Evolutionary conservation across 495 filamentous ascomycete species (phyloP).

Genomic region (Penicillium coprophilum): DNA sequence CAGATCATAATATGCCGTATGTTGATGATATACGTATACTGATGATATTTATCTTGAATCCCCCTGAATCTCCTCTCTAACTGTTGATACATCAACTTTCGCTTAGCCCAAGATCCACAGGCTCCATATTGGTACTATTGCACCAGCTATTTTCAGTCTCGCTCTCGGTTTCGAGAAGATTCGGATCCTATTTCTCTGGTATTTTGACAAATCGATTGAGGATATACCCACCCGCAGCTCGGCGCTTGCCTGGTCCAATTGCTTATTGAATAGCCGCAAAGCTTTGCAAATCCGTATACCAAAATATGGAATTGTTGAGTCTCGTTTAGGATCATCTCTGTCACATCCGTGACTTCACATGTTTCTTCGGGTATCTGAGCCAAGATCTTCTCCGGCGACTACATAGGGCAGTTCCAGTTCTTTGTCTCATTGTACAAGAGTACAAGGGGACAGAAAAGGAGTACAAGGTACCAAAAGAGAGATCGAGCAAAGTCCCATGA

Average conservation of each 20-base stretch:
- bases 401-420: constrained; percentile 9
- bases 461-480: background rate
- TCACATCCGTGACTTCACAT: constrained; percentile 11
- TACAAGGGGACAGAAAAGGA: background rate
- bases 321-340: background rate
- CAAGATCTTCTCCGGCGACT: constrained; percentile 5
- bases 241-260: constrained; percentile 7
- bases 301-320: constrained; percentile 6
- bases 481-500: background rate
- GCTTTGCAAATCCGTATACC: background rate
- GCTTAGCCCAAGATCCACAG: constrained; percentile 6
- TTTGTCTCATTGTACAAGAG: background rate
- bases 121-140: background rate
- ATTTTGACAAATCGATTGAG: background rate
- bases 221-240: constrained; percentile 7
- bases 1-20: no score
- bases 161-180: background rate
- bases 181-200: background rate
- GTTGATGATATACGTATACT: no score
- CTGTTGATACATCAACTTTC: constrained; percentile 9
- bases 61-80: constrained; percentile 7
- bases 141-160: background rate
- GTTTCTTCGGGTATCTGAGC: background rate
- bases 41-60: background rate
- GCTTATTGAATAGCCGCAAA: constrained; percentile 16